Percentiles rank a stretch among this genome's conserved stretches.
Conservation (phyloP, 2,329 filamentous ascomycete species). For the Lasiodiplodia sp. region DNA sequence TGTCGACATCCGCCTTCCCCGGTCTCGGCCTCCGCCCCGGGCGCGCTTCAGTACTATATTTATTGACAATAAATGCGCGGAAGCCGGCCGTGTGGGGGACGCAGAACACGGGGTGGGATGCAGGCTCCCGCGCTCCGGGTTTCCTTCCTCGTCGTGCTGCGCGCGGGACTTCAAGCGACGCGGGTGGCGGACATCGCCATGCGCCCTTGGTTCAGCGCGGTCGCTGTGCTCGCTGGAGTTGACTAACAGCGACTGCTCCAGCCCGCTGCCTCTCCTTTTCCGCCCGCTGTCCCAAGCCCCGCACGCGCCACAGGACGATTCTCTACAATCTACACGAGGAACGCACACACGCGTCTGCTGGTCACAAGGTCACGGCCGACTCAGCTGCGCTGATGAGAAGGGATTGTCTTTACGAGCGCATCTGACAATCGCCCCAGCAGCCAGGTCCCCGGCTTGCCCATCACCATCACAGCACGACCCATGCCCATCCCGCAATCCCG, state of each 20-base stretch:
- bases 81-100: conserved; percentile 16
- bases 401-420: conserved; percentile 24
- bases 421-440: conserved; percentile 2
- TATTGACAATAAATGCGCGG: conserved; percentile 28
- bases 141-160: conserved; percentile 3
- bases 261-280: conserved; percentile 4
- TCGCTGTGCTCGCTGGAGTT: conserved; percentile 2
- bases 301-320: conserved; percentile 12
- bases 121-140: conserved; percentile 14
- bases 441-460: conserved; percentile 7
- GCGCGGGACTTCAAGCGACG: neutral
- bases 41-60: conserved; percentile 17
- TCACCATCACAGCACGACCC: conserved; percentile 13
- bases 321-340: conserved; percentile 19
- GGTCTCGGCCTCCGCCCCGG: conserved; percentile 21
- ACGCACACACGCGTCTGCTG: conserved; percentile 15
- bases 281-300: neutral
- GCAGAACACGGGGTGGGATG: neutral
- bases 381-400: conserved; percentile 9
- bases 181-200: conserved; percentile 17
- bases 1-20: conserved; percentile 27
- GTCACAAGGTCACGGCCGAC: conserved; percentile 22
- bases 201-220: neutral
- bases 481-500: neutral
- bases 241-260: conserved; percentile 21